These are phyloP conservation scores for Chrysoporthe austroafricana DNA, from an alignment of 2,329 filamentous ascomycete genomes.

Conservation along the genomic window DNA sequence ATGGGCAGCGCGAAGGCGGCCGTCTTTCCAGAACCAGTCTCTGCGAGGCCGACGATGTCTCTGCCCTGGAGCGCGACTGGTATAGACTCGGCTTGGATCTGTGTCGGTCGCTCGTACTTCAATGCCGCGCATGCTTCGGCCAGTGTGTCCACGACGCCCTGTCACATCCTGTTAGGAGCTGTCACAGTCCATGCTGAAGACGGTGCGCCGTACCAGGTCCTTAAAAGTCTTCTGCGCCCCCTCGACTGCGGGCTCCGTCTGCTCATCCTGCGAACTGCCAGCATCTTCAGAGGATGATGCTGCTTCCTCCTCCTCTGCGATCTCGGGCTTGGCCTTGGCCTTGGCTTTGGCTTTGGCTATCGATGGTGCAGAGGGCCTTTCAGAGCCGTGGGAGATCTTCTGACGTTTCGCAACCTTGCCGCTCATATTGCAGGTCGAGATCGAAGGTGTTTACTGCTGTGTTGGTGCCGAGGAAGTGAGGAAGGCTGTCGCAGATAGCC, in stretches of 20 bases:
- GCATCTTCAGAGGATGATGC: constrained; percentile 28
- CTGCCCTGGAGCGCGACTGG: constrained; percentile 76
- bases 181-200: background rate
- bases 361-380: constrained; percentile 14
- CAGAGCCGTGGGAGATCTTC: constrained; percentile 42
- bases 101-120: constrained; percentile 83
- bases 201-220: constrained; percentile 53
- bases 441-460: background rate
- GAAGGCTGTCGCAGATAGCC: background rate
- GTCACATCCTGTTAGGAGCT: background rate
- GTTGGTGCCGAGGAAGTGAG: background rate
- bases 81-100: constrained; percentile 86
- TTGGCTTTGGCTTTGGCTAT: constrained; percentile 24
- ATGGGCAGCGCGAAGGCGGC: constrained; percentile 94
- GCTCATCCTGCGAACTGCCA: constrained; percentile 28
- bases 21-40: constrained; percentile 96
- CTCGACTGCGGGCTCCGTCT: constrained; percentile 33
- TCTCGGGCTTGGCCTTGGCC: constrained; percentile 21
- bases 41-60: constrained; percentile 89
- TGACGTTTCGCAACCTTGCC: constrained; percentile 42
- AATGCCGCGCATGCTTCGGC: constrained; percentile 86
- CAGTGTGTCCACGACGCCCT: constrained; percentile 83
- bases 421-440: background rate
- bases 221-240: constrained; percentile 62
- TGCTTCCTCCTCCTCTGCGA: background rate